Base-by-base conservation (phyloP, 1,284 basidiomycete genomes). In the Sphaerobolus stellatus region DNA sequence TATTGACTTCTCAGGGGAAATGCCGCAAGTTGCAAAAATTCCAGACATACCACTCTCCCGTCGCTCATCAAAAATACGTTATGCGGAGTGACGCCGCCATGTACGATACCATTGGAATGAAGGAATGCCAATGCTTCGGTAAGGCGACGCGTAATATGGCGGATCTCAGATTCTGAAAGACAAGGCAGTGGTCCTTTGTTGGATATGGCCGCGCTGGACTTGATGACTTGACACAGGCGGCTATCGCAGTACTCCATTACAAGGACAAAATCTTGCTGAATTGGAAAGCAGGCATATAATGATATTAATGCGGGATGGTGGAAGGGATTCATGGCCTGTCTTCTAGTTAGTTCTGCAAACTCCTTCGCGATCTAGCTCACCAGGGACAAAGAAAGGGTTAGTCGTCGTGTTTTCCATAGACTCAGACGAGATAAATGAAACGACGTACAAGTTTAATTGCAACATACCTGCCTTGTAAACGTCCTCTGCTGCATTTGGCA, bases 221-320 rank as follows among this genome's bases (percentile, higher is more conserved):
- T 31, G 5, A 79, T 54, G 25, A 71, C 63, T 24, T 65, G 57
- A 1, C 62, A 52, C 2, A 82, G 66, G 41, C 65, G 71, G n/a
- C 78, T 78, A 5, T 71, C 58, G 49, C 79, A 81, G 22, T 75
- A 64, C 55, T 82, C 80, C 6, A 80, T 61, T 14, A 80, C 66
- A 40, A 78, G 71, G 52, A 72, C 76, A 25, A 62, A 61, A 13
- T 67, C 67, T 5, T 59, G 59, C 7, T 67, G 58, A 0, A 69
- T 68, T n/a, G 63, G 59, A 56, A 79, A 78, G 3, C 61, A 61
- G 7, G 75, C 75, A n/a, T 78, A 68, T 2, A 81, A 62, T n/a
- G 79, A 73, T 11, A 78, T 67, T 54, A 82, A 69, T 33, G 71
- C 74, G 4, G 79, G 80, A 61, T 82, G 80, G 59, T 73, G 74